Evolutionary conservation across 768 basidiomycete genomes (phyloP), one percentile per base, ranked within the genome.

Genomic region (Russula griseocarnosa): DNA sequence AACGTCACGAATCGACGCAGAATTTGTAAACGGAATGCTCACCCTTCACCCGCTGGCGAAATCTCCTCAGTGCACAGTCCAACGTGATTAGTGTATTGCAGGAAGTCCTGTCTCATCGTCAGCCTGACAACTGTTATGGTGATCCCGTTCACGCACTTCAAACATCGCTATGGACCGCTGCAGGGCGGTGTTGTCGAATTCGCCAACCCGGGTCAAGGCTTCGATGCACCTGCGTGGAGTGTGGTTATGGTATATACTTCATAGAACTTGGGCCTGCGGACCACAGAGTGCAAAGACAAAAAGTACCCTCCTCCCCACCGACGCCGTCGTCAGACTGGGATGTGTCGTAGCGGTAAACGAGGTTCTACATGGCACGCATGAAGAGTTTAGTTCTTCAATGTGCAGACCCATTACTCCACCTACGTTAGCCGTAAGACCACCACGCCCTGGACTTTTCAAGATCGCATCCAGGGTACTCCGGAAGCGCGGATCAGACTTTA

Each of bases 301-400:
- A 97, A 0, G 91, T 94, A 2, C 95, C 95, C 75, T 97, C 95
- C 67, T 96, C 92, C 1, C 95, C 94, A 1, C 96, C 95, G 14
- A 98, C 93, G 8, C 96, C 96, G 69, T 98, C 96, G 62, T 90
- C 87, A 0, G 91, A 86, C 73, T 90, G 90, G 28, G 74, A 76
- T 14, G 90, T 87, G 71, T 98, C 93, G 74, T 98, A 98, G 9
- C 95, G 86, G 71, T 90, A 96, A 7, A 93, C 90, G 11, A 93
- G 81, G 69, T 86, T 87, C 90, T 92, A 67, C n/a, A 24, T 18
- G 54, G 8, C 58, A 9, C 62, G 66, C 44, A 66, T 56, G 62
- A 5, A 64, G 67, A 46, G 66, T 56, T 36, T 54, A 18, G 26
- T n/a, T 11, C 3, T 50, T 36, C 24, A 1, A 5, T 24, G 30